These are phyloP conservation scores for Annulohypoxylon moriforme DNA, from an alignment of 495 filamentous ascomycete genomes.

Conservation along the genomic window DNA sequence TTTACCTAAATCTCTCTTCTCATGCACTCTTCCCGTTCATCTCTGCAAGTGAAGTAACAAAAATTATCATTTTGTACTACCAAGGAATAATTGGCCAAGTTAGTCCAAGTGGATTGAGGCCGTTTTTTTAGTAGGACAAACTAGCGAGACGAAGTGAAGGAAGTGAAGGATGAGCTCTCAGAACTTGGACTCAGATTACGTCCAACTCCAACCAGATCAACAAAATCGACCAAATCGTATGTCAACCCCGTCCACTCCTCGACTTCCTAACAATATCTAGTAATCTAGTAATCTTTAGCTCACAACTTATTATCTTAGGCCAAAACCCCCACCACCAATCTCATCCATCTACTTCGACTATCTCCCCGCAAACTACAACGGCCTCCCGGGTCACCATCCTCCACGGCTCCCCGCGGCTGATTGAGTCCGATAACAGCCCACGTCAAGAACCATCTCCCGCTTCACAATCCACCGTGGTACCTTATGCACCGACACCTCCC, in stretches of 20 bases:
- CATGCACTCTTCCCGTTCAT: conserved; percentile 35
- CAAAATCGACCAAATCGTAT: conserved; percentile 22
- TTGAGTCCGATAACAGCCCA: conserved; percentile 10
- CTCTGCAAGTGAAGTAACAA: conserved; percentile 14
- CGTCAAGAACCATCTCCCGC: conserved; percentile 29
- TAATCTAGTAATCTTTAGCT: conserved; percentile 16
- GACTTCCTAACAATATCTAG: not conserved
- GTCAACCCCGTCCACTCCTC: not conserved
- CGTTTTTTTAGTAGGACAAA: conserved; percentile 16
- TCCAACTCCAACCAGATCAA: conserved; percentile 14
- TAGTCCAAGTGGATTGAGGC: conserved; percentile 37
- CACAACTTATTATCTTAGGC: conserved; percentile 21
- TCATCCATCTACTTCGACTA: conserved; percentile 8
- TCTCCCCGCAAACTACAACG: conserved; percentile 19
- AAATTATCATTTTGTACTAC: conserved; percentile 29
- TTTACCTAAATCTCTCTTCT: conserved; percentile 24
- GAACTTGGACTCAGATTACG: conserved; percentile 16
- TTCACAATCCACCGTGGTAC: conserved; percentile 45
- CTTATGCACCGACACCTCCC: conserved; percentile 50
- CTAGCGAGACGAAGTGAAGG: conserved; percentile 16
- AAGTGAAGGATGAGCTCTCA: conserved; percentile 36
- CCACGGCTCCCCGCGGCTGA: conserved; percentile 27
- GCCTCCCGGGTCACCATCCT: conserved; percentile 38
- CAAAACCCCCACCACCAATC: conserved; percentile 14
- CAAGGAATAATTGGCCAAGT: conserved; percentile 36